Conservation (phyloP, 108 stramenopile genomes). For the Fistulifera pelliculosa region DNA sequence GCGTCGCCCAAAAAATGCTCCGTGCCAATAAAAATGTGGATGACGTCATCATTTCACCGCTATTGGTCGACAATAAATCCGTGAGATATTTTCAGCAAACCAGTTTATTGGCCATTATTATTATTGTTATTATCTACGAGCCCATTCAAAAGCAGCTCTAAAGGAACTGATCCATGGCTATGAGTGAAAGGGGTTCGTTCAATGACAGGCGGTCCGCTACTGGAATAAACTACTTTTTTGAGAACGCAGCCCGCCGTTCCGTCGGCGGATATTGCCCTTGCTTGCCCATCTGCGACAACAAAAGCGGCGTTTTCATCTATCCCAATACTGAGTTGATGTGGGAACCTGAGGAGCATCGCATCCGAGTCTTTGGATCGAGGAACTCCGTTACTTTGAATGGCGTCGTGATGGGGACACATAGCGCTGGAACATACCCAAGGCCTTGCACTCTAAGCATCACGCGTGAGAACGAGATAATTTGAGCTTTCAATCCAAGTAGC, state of each 20-base stretch:
- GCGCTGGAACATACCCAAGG: constrained; percentile 50
- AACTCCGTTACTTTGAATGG: constrained; percentile 65
- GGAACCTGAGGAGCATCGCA: constrained; percentile 44
- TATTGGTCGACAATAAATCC: no score
- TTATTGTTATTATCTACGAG: no score
- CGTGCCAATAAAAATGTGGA: no score
- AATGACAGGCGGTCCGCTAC: no score
- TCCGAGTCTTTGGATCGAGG: constrained; percentile 57
- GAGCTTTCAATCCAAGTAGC: not conserved
- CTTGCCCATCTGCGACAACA: constrained; percentile 47
- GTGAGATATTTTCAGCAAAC: no score
- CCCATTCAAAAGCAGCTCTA: no score
- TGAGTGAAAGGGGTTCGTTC: no score
- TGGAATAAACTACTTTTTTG: not conserved
- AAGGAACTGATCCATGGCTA: no score
- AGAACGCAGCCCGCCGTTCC: constrained; percentile 17
- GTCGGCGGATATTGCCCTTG: constrained; percentile 22
- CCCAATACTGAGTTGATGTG: constrained; percentile 42
- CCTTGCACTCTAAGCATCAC: constrained; percentile 38
- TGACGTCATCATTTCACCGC: no score
- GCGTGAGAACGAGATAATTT: not conserved
- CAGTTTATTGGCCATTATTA: no score
- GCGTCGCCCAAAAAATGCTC: no score
- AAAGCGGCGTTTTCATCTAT: constrained; percentile 82
- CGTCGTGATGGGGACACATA: constrained; percentile 71